Percentiles rank a stretch among this genome's conserved stretches.
phyloP scores from a whole-genome alignment of 441 rosid genomes.

The Daphne laureola region DNA sequence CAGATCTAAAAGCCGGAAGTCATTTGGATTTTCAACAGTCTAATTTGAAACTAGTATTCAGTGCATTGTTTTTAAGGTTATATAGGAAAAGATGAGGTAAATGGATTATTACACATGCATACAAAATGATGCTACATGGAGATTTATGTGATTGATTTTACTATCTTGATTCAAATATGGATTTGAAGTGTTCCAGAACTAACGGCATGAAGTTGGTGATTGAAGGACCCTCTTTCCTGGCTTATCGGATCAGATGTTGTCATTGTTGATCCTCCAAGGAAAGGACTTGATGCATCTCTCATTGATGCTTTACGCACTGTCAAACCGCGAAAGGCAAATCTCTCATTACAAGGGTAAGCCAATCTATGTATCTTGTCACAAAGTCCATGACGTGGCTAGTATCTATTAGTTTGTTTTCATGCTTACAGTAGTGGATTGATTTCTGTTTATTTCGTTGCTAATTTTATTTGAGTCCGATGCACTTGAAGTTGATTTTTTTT shows the following conservation, averaged over 20 bases:
- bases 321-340: constrained; percentile 38
- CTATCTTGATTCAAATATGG: background rate
- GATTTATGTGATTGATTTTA: background rate
- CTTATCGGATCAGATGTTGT: constrained; percentile 81
- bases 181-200: constrained; percentile 8
- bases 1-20: too few species aligned
- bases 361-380: background rate
- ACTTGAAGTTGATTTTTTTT: constrained; percentile 1
- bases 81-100: background rate
- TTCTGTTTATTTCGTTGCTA: background rate
- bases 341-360: constrained; percentile 43
- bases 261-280: constrained; percentile 92
- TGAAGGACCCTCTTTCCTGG: constrained; percentile 87
- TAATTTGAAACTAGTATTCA: background rate
- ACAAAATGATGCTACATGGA: background rate
- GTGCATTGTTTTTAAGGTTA: background rate
- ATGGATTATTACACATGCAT: background rate
- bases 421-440: background rate
- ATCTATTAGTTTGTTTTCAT: background rate
- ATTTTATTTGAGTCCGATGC: constrained; percentile 3
- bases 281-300: constrained; percentile 75
- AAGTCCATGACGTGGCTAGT: background rate
- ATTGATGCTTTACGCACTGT: constrained; percentile 52
- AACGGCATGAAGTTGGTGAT: constrained; percentile 14
- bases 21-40: too few species aligned